These are phyloP conservation scores for Scheffersomyces insectosa DNA, from an alignment of 1,139 yeast species.

Conservation along the genomic window DNA sequence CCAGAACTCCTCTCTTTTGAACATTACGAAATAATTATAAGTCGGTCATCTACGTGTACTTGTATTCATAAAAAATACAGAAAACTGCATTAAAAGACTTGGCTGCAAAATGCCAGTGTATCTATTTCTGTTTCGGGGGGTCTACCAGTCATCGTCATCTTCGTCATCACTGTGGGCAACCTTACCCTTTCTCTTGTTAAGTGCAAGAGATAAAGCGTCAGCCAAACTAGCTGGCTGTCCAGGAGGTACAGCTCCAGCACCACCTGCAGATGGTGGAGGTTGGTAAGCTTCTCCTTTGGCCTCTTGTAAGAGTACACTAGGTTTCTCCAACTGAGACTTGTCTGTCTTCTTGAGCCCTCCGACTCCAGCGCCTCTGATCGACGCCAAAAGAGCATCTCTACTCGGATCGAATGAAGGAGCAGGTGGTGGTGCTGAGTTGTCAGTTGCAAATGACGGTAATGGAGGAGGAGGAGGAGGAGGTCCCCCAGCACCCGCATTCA, in stretches of 20 bases:
- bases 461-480: slow-evolving; percentile 39
- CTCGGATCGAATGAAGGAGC: slow-evolving; percentile 50
- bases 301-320: slow-evolving; percentile 70
- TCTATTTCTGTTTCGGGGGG: no score
- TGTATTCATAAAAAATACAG: no score
- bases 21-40: no score
- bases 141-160: slow-evolving; percentile 72
- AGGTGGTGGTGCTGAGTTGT: slow-evolving; percentile 14
- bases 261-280: slow-evolving; percentile 27
- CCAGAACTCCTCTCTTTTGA: background rate
- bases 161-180: slow-evolving; percentile 87
- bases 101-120: no score
- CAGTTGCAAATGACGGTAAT: slow-evolving; percentile 11
- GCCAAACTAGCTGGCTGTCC: slow-evolving; percentile 68
- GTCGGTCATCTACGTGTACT: no score
- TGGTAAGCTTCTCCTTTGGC: slow-evolving; percentile 59
- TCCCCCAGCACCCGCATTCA: slow-evolving; percentile 3
- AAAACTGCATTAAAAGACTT: no score
- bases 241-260: slow-evolving; percentile 41
- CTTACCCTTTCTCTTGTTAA: slow-evolving; percentile 76
- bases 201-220: slow-evolving; percentile 86
- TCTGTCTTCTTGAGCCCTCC: slow-evolving; percentile 73
- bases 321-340: slow-evolving; percentile 78
- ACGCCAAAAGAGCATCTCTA: slow-evolving; percentile 82
- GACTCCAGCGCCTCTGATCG: slow-evolving; percentile 79